Evolutionary conservation across 1,139 yeast species (phyloP).

Genomic region (Kluyveromyces marxianus): DNA sequence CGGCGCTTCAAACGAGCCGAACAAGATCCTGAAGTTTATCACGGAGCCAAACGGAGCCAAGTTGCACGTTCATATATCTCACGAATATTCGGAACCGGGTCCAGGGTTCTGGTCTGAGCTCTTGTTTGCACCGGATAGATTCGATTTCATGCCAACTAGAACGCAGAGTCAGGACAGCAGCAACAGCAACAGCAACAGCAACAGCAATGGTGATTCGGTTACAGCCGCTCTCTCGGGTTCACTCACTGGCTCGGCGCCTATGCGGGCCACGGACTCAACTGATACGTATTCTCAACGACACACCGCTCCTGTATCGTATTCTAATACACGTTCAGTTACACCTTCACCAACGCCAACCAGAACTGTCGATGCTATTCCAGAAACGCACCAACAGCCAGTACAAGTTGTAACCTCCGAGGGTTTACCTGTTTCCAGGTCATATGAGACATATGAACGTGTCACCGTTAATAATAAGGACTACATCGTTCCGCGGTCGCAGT

Average conservation of each 20-base stretch:
- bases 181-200: background rate
- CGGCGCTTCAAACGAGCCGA: conserved; percentile 14
- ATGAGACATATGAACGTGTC: conserved; percentile 9
- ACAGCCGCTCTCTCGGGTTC: background rate
- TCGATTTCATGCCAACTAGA: conserved; percentile 11
- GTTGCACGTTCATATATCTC: conserved; percentile 24
- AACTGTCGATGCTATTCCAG: background rate
- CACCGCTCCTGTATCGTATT: no score
- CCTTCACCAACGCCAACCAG: background rate
- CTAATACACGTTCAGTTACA: background rate
- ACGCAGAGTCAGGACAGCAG: background rate
- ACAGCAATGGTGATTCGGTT: background rate
- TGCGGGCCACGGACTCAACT: no score
- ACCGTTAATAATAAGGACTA: conserved; percentile 6
- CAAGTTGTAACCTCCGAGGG: conserved; percentile 4
- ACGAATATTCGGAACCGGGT: conserved; percentile 20
- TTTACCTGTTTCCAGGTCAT: conserved; percentile 8
- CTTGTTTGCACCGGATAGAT: conserved; percentile 16
- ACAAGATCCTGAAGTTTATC: conserved; percentile 17
- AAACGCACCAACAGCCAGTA: background rate
- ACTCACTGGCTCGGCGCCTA: no score
- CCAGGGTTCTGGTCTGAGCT: conserved; percentile 28
- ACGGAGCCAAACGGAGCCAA: conserved; percentile 14
- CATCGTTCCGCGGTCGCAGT: conserved; percentile 5
- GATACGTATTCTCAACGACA: no score